Percentiles rank a stretch among this genome's conserved stretches.
phyloP scores from a whole-genome alignment of 352 stramenopile genomes.

The Pythium apleroticum region DNA sequence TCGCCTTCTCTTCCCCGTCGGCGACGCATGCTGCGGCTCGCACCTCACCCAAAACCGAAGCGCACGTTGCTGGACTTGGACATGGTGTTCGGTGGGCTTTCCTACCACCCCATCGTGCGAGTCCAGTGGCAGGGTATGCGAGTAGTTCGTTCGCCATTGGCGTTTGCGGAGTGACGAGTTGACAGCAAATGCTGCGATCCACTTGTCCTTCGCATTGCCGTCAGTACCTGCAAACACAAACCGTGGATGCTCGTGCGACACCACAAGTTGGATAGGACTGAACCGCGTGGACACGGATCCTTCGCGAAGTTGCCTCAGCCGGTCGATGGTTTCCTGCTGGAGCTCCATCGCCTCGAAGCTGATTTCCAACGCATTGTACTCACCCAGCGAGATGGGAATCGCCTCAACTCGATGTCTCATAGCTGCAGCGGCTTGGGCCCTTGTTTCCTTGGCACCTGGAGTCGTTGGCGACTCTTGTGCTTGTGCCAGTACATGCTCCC shows the following conservation, averaged over 20 bases:
- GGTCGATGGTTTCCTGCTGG: constrained; percentile 34
- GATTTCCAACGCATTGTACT: constrained; percentile 35
- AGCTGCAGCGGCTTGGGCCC: neutral
- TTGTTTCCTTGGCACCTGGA: neutral
- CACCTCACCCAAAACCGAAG: constrained; percentile 28
- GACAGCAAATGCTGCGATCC: constrained; percentile 41
- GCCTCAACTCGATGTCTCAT: neutral
- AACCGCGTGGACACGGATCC: constrained; percentile 49
- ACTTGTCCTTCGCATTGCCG: neutral
- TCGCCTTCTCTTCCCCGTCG: constrained; percentile 4
- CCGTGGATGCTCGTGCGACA: constrained; percentile 37
- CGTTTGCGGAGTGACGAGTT: constrained; percentile 51
- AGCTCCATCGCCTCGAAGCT: constrained; percentile 50
- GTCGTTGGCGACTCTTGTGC: constrained; percentile 5
- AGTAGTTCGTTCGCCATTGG: constrained; percentile 40
- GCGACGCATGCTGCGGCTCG: constrained; percentile 23
- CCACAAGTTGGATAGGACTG: constrained; percentile 45
- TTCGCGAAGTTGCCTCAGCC: constrained; percentile 49
- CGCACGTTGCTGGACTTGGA: constrained; percentile 3
- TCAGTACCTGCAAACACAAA: constrained; percentile 10
- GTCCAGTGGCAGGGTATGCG: constrained; percentile 29
- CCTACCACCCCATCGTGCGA: neutral
- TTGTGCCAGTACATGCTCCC: constrained; percentile 22
- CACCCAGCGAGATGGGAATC: constrained; percentile 14
- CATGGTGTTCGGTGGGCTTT: neutral